Conservation (phyloP, 768 basidiomycete species). For the Mycena belliarum region DNA sequence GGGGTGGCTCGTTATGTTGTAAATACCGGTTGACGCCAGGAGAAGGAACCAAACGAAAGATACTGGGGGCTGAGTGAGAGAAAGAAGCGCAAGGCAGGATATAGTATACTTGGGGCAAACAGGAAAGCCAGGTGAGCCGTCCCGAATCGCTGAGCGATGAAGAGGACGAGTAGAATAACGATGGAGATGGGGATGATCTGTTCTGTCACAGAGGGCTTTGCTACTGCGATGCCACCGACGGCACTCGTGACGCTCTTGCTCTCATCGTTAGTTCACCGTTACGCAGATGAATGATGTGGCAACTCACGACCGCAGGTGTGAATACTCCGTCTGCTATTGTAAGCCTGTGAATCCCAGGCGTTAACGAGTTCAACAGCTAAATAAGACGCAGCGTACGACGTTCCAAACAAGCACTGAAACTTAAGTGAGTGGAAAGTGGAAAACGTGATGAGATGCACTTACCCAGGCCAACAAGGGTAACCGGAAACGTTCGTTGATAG, state of each 20-base stretch:
- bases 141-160: constrained; percentile 61
- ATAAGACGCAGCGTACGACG: constrained; percentile 33
- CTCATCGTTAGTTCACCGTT: neutral
- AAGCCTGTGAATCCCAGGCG: constrained; percentile 33
- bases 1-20: constrained; percentile 55
- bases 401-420: constrained; percentile 59
- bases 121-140: constrained; percentile 49
- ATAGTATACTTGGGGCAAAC: constrained; percentile 54
- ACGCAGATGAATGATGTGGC: too few species aligned
- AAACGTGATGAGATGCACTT: neutral
- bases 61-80: constrained; percentile 20
- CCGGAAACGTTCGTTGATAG: constrained; percentile 34
- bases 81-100: neutral
- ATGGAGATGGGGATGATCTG: constrained; percentile 62
- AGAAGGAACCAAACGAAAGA: constrained; percentile 59
- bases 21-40: constrained; percentile 52
- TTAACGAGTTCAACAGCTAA: neutral
- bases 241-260: constrained; percentile 57
- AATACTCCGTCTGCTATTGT: constrained; percentile 71
- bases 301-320: constrained; percentile 59
- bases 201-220: constrained; percentile 45
- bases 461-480: constrained; percentile 63
- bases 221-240: constrained; percentile 68
- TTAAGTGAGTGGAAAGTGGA: neutral
- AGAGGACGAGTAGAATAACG: constrained; percentile 58